These are phyloP conservation scores for Cladophialophora immunda DNA, from an alignment of 2,329 filamentous ascomycete species.

Conservation along the genomic window DNA sequence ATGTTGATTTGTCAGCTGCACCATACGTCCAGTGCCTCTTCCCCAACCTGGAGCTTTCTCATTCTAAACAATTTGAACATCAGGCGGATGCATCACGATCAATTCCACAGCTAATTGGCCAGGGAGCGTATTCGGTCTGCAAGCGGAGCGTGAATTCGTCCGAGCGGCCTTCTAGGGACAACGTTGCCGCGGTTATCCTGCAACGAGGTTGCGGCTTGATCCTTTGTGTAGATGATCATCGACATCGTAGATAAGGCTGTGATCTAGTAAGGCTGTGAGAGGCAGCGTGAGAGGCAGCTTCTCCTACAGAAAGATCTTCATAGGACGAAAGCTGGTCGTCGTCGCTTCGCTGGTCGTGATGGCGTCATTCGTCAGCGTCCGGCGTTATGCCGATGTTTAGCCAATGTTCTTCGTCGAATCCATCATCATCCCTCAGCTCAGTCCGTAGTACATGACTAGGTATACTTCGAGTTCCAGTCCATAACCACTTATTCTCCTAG, in stretches of 20 bases:
- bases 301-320: neutral
- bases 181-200: neutral
- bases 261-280: neutral
- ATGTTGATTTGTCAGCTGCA: slow-evolving; percentile 2
- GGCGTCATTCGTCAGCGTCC: neutral
- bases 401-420: neutral
- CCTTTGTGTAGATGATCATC: neutral
- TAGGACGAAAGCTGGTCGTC: neutral
- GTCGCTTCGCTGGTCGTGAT: neutral
- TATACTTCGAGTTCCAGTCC: neutral
- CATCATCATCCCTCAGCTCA: neutral
- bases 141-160: neutral
- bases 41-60: neutral
- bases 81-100: neutral
- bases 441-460: neutral
- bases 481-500: slow-evolving; percentile 1
- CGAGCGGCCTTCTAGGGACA: neutral
- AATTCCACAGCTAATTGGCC: neutral
- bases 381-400: neutral
- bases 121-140: neutral
- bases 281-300: neutral
- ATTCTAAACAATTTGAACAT: neutral
- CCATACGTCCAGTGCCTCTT: neutral
- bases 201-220: neutral
- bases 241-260: neutral